Base-by-base conservation (phyloP, 2,329 filamentous ascomycete genomes). In the Bipolaris bicolor region DNA sequence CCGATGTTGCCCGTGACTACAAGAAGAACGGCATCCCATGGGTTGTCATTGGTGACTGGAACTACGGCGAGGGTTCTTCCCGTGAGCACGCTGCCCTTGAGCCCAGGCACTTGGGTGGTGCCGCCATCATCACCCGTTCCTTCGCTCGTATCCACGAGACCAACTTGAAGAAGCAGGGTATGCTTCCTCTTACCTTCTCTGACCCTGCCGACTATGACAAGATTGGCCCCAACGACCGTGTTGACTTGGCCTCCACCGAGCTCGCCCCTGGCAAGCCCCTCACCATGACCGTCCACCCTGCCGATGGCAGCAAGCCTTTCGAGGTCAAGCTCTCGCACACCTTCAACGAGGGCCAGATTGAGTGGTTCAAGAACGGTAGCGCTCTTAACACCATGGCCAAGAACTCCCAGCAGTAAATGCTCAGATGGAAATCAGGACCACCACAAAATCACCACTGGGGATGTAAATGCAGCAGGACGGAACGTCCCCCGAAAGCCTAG, bases 101-200 rank as follows among this genome's bases (percentile, higher is more conserved):
- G 85, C 95, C 95, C 77, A 89, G 95, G 78, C 94, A 98, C 84
- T 89, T 99, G 66, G 95, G 95, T 76, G 95, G 94, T 80, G 87
- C 97, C 74, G 95, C 94, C 75, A 97, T 99, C 84, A 96, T 99
- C 78, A 93, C 90, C 76, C 90, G 92, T 77, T 91, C 87, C 65
- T 99, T 99, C 78, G 95, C 95, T 75, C 95, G 95, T 90, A 99
- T 99, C 77, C 95, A 99, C 86, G 95, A 99, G 86, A 99, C 95
- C 84, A 99, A 99, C 88, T 83, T 99, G 84, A 99, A 99, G 91
- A 99, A 99, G 90, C 95, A 99, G 88, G 95, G 95, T 82, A 97
- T 99, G 94, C 90, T 99, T 82, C 95, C 95, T 74, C 86, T 99
- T 66, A 98, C 93, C 72, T 99, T 99, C 83, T 81, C 87, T 57